These are phyloP conservation scores for Trypanosoma cruzi DNA, from an alignment of 208 protist species.

Conservation along the genomic window DNA sequence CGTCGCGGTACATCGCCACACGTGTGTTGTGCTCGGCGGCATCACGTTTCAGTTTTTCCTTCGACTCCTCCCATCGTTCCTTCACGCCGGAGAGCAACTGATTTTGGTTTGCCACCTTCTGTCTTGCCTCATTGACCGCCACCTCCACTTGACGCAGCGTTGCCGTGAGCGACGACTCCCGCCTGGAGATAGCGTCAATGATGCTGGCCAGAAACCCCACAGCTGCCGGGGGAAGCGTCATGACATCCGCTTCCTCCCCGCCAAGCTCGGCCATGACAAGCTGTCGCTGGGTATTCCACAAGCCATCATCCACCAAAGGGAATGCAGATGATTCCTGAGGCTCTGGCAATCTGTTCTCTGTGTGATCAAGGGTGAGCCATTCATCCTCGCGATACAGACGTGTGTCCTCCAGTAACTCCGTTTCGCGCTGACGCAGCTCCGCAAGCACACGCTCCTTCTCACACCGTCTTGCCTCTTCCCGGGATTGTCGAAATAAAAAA, in stretches of 20 bases:
- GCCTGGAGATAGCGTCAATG: slow-evolving; percentile 36
- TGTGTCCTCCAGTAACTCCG: slow-evolving; percentile 34
- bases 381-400: slow-evolving; percentile 65
- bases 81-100: slow-evolving; percentile 39
- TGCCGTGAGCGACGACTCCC: slow-evolving; percentile 34
- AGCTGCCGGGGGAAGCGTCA: slow-evolving; percentile 20
- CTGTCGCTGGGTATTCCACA: slow-evolving; percentile 33
- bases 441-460: slow-evolving; percentile 45
- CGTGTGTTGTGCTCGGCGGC: slow-evolving; percentile 55
- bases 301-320: slow-evolving; percentile 4
- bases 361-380: slow-evolving; percentile 14
- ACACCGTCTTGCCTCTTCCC: slow-evolving; percentile 26
- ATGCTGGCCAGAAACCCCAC: slow-evolving; percentile 43
- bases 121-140: slow-evolving; percentile 30
- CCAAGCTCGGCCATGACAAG: slow-evolving; percentile 48
- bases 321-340: not conserved
- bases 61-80: slow-evolving; percentile 63
- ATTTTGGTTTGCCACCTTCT: slow-evolving; percentile 34
- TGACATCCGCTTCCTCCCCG: slow-evolving; percentile 23
- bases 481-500: slow-evolving; percentile 33
- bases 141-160: slow-evolving; percentile 29
- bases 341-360: not conserved
- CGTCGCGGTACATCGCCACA: slow-evolving; percentile 35
- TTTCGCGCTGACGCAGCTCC: slow-evolving; percentile 46
- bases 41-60: slow-evolving; percentile 40